Evolutionary conservation across 345 rosid species (phyloP).

Genomic region (Populus pruinosa): DNA sequence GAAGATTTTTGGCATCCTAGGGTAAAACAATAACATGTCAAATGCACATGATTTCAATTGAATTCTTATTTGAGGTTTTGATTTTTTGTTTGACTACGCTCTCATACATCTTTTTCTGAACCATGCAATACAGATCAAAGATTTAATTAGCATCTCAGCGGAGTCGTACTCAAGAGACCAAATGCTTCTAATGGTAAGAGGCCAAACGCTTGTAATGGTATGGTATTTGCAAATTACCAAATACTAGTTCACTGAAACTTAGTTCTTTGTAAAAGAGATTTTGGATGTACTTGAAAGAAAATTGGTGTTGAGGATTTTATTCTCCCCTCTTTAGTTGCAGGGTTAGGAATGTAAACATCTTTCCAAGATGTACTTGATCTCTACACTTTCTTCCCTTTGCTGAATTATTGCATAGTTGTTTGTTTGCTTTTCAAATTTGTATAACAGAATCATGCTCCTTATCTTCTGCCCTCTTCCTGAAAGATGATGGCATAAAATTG

Average conservation of each 20-base stretch:
- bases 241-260: neutral
- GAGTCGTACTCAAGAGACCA: constrained; percentile 64
- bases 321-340: neutral
- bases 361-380: neutral
- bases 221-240: constrained; percentile 7
- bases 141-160: constrained; percentile 79
- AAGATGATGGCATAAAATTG: neutral
- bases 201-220: constrained; percentile 77
- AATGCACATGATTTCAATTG: neutral
- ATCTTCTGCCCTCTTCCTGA: neutral
- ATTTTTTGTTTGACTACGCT: neutral
- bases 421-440: neutral
- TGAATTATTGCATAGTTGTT: neutral
- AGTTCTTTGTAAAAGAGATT: neutral
- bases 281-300: neutral
- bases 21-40: constrained; percentile 35
- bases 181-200: too few species aligned
- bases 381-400: neutral
- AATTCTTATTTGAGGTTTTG: neutral
- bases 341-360: neutral
- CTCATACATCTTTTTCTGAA: neutral
- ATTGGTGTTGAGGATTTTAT: neutral
- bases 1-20: constrained; percentile 98
- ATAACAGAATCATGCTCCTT: neutral
- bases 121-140: constrained; percentile 60